These are phyloP conservation scores for Chaetomiaceae sp. DNA, from an alignment of 2,329 filamentous ascomycete species.

Conservation along the genomic window DNA sequence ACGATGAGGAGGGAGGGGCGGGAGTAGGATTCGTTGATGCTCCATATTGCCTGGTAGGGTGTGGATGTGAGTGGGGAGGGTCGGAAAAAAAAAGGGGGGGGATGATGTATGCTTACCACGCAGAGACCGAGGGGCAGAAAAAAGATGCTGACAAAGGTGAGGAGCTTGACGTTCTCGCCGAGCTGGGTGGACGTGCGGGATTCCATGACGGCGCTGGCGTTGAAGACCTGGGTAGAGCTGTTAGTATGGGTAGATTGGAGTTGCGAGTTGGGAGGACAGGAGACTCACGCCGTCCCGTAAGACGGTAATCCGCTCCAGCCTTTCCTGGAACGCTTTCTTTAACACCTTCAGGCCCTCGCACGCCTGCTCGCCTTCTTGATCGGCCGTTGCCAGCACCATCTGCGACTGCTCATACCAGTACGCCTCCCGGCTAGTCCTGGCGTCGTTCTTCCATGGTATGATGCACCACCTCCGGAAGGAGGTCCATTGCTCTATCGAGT, in stretches of 20 bases:
- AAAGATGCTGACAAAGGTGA: conserved; percentile 8
- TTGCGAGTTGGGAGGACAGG: neutral
- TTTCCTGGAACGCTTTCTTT: neutral
- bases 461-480: neutral
- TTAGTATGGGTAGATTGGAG: neutral
- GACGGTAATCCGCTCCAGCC: neutral
- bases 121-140: conserved; percentile 3
- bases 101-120: neutral
- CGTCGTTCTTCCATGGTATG: neutral
- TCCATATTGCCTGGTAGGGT: conserved; percentile 2
- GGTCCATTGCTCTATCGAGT: neutral
- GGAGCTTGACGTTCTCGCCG: conserved; percentile 4
- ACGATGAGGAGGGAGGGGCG: neutral
- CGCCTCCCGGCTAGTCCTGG: neutral
- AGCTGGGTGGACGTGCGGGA: neutral
- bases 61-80: neutral
- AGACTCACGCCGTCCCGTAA: conserved; percentile 2
- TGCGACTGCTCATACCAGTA: neutral
- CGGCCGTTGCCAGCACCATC: neutral
- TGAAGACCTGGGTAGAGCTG: neutral
- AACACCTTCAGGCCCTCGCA: neutral
- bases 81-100: neutral
- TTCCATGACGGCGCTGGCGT: conserved; percentile 9
- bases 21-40: conserved; percentile 8
- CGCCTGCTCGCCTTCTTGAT: neutral